These are phyloP conservation scores for Crithidia acanthocephali DNA, from an alignment of 208 protist genomes.

Conservation along the genomic window DNA sequence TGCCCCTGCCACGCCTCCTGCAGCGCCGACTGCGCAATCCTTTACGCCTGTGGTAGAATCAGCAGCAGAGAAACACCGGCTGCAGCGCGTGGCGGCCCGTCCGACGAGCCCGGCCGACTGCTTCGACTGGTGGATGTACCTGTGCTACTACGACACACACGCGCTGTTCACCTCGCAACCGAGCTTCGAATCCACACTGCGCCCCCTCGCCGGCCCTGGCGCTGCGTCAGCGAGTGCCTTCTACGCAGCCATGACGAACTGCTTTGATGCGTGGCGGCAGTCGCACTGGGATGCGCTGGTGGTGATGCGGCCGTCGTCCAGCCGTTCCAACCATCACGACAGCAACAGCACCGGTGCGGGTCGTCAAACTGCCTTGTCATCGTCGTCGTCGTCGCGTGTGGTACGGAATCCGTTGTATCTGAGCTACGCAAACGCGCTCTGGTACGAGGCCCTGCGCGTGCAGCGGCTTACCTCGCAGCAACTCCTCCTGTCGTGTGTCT, in stretches of 20 bases:
- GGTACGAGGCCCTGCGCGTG: constrained; percentile 71
- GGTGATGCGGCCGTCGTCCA: constrained; percentile 4
- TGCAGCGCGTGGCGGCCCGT: constrained; percentile 1
- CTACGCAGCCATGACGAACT: constrained; percentile 32
- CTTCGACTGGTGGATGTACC: constrained; percentile 38
- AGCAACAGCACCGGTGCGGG: background rate
- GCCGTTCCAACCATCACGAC: background rate
- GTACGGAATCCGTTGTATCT: constrained; percentile 25
- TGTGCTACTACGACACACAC: constrained; percentile 33
- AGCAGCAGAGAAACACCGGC: constrained; percentile 16
- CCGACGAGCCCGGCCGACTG: constrained; percentile 22
- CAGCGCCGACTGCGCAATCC: background rate
- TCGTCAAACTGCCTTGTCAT: background rate
- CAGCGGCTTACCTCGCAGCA: constrained; percentile 64
- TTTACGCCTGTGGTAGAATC: background rate
- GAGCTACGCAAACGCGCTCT: constrained; percentile 37
- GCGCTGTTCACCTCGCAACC: constrained; percentile 33
- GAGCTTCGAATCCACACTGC: constrained; percentile 32
- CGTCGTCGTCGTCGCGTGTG: background rate
- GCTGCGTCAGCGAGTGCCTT: constrained; percentile 19
- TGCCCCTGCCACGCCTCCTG: background rate
- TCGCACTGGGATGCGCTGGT: constrained; percentile 42
- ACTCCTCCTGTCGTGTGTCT: constrained; percentile 24
- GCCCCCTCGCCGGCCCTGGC: constrained; percentile 20
- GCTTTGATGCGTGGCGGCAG: constrained; percentile 38